Percentiles rank a stretch among this genome's conserved stretches.
Evolutionary conservation across 306 rosid genomes (phyloP).

Genomic region (Sicyos baderoa): DNA sequence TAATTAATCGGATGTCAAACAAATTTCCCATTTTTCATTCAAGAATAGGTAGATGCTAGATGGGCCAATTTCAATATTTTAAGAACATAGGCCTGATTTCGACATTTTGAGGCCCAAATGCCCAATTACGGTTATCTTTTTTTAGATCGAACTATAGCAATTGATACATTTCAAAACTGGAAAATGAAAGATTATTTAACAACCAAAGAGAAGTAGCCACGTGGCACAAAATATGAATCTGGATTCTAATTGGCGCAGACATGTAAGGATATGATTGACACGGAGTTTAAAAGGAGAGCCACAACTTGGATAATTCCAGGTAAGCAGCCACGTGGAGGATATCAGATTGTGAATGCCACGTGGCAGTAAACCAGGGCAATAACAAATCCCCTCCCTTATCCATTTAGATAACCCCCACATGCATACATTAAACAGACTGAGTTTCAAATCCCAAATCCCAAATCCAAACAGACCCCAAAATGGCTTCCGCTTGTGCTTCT

Average conservation of each 20-base stretch:
- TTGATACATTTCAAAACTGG: too few species aligned
- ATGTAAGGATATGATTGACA: neutral
- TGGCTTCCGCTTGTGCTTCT: constrained; percentile 56
- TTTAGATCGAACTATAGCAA: too few species aligned
- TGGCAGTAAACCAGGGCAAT: constrained; percentile 40
- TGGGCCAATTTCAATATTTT: too few species aligned
- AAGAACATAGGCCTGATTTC: too few species aligned
- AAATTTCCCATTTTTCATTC: too few species aligned
- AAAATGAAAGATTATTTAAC: too few species aligned
- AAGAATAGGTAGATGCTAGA: too few species aligned
- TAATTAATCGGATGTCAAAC: too few species aligned
- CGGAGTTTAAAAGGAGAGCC: constrained; percentile 26
- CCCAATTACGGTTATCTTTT: too few species aligned
- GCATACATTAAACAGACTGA: constrained; percentile 20
- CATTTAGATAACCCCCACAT: constrained; percentile 45
- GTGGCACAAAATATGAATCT: neutral
- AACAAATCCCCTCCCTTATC: constrained; percentile 30
- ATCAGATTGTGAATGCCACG: constrained; percentile 45
- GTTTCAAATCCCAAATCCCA: neutral
- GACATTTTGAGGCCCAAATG: too few species aligned
- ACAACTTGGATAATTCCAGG: constrained; percentile 32
- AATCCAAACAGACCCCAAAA: neutral
- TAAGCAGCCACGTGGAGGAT: constrained; percentile 24
- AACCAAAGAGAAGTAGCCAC: neutral
- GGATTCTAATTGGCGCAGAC: neutral